Percentiles rank a stretch among this genome's conserved stretches.
phyloP scores from a whole-genome alignment of 257 asterid species.

The Fraxinus pennsylvanica region DNA sequence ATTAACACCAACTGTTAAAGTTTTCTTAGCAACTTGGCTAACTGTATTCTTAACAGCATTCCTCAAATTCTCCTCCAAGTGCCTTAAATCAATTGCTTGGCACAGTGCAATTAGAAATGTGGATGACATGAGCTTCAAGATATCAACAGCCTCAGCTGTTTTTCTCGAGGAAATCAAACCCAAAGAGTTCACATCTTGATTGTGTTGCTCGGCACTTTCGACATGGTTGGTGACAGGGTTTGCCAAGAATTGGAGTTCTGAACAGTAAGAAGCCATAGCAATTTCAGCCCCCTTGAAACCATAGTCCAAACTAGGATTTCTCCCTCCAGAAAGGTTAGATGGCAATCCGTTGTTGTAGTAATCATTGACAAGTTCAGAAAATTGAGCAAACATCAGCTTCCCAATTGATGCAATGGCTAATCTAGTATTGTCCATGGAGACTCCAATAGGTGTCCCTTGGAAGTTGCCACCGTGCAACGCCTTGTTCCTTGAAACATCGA shows the following conservation, averaged over 20 bases:
- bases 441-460: slow-evolving; percentile 58
- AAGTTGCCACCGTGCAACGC: slow-evolving; percentile 56
- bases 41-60: slow-evolving; percentile 45
- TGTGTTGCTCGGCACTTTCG: slow-evolving; percentile 61
- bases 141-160: slow-evolving; percentile 47
- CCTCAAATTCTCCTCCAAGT: slow-evolving; percentile 48
- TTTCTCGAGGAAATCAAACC: slow-evolving; percentile 53
- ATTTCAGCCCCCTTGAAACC: slow-evolving; percentile 57
- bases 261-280: slow-evolving; percentile 57
- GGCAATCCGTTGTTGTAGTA: slow-evolving; percentile 51
- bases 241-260: slow-evolving; percentile 49
- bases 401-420: slow-evolving; percentile 53
- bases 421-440: slow-evolving; percentile 53
- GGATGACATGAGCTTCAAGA: slow-evolving; percentile 49
- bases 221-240: slow-evolving; percentile 56
- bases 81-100: slow-evolving; percentile 48
- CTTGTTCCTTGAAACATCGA: slow-evolving; percentile 54
- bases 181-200: slow-evolving; percentile 55
- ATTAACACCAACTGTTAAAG: slow-evolving; percentile 38
- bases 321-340: slow-evolving; percentile 46
- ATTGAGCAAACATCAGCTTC: slow-evolving; percentile 48
- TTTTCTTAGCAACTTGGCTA: slow-evolving; percentile 49
- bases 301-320: slow-evolving; percentile 55
- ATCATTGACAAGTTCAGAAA: slow-evolving; percentile 51
- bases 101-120: slow-evolving; percentile 48